Base-by-base conservation (phyloP, 495 filamentous ascomycete genomes). In the Trichoderma parareesei region DNA sequence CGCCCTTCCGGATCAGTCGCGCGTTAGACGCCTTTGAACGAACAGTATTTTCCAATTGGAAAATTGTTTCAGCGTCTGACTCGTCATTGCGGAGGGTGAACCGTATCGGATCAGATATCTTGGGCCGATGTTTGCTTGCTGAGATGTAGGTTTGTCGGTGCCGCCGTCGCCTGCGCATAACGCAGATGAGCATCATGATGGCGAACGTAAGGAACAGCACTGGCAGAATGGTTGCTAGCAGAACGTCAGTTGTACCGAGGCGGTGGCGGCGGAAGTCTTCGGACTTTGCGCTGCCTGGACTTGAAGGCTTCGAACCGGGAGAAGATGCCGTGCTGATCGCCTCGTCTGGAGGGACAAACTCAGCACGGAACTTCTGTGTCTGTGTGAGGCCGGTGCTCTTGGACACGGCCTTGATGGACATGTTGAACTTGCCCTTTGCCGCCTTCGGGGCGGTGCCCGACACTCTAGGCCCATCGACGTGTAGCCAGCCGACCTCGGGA, bases 401-500 rank as follows among this genome's bases (percentile, higher is more conserved):
- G 5, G 61, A 63, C 6, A 11, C 14, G 7, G 61, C 61, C 35
- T 63, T 37, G 41, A 63, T 38, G 10, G 43, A 63, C 33, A 63
- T 27, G 7, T 48, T 48, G 38, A 46, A 37, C 20, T 63, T 46
- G 61, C 61, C 61, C 6, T 18, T 33, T 18, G 42, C 61, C 4
- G 61, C 67, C 8, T 70, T 40, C 1, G 92, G 90, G 33, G 89
- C 84, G 13, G 81, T 76, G 6, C 92, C 91, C 27, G 76, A 82
- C 5, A 95, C 75, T 3, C 79, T 80, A 65, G 81, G 72, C 11
- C 81, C 61, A 68, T 90, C 83, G 67, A 90, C 90, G 2, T 75
- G 77, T 10, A 94, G 76, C 92, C 91, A 96, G 14, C 83, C 72
- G 8, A 79, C 72, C 2, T 85, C 73, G 2, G 79, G 66, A 20